Evolutionary conservation across 164 flowering plant genomes (phyloP).

Genomic region (Dillenia suffruticosa): DNA sequence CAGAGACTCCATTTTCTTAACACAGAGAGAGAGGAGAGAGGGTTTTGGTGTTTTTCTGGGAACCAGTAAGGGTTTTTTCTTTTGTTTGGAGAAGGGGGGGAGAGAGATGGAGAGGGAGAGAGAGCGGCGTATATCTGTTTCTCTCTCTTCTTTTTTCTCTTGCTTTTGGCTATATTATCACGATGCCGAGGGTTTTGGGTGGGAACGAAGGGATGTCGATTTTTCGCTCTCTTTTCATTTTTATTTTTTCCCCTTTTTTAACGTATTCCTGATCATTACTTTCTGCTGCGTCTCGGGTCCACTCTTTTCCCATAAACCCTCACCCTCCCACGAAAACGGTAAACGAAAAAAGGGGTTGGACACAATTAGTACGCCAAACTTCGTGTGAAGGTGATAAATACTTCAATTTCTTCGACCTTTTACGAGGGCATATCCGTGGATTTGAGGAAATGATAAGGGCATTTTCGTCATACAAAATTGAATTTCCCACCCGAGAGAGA

Average conservation of each 20-base stretch:
- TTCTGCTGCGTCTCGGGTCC: not conserved
- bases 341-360: too few relatives aligned
- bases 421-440: too few relatives aligned
- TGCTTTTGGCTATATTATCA: constrained; percentile 18
- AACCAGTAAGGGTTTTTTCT: not conserved
- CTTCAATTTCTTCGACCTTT: too few relatives aligned
- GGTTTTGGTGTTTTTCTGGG: not conserved
- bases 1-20: constrained; percentile 28
- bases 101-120: constrained; percentile 11
- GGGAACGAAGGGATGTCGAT: constrained; percentile 24
- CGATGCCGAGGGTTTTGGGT: constrained; percentile 16
- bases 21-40: not conserved
- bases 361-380: too few relatives aligned
- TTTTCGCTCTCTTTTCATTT: constrained; percentile 8
- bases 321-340: too few relatives aligned
- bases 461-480: too few relatives aligned
- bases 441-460: too few relatives aligned
- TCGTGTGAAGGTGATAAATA: too few relatives aligned
- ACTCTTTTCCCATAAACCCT: too few relatives aligned
- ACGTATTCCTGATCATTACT: not conserved
- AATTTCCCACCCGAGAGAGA: not conserved
- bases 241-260: constrained; percentile 3
- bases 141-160: not conserved
- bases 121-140: constrained; percentile 1
- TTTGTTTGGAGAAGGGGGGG: not conserved